Evolutionary conservation across 164 flowering plant species (phyloP), one percentile per base, ranked within the genome.

Genomic region (Pachysandra terminalis): DNA sequence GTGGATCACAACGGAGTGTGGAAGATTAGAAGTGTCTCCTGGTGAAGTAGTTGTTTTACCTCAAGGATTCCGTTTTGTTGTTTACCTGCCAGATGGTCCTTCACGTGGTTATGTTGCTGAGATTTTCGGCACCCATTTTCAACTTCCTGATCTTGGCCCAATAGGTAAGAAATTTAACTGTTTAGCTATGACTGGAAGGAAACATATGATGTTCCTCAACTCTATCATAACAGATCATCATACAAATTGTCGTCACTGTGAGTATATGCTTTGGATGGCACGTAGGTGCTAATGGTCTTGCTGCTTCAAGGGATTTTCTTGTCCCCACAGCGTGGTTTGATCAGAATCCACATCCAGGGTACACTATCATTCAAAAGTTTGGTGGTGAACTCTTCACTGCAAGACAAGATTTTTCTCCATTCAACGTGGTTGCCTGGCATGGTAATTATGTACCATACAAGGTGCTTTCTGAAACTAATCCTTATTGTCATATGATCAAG

Each of bases 351-450:
- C 77, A 66, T 68, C 93, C 92, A 58, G 93, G 87, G 24, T 91
- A 80, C 77, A 81, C 83, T 17, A 84, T 91, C 51, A 74, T 91
- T 25, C 98, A 91, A 67, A 94, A 94, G 76, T 91, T 82, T 74
- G 98, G 98, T 56, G 97, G 98, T 23, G 94, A 91, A 77, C 81
- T 95, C 3, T 95, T 90, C 61, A 89, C 91, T 73, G 98, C 98
- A 24, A 84, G 61, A 69, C 98, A 95, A 75, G 93, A 95, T 76
- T 95, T 91, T 73, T 94, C 98, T 68, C 97, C 98, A 17, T 95
- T 95, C 79, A 95, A 95, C 75, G 96, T 95, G 45, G 97, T 87
- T 66, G 96, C 98, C 51, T 95, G 98, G 97, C 98, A 91, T 82
- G 98, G 98, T n/a, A 91, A 91, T 73, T 91, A 95, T 82, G 90